phyloP scores from a whole-genome alignment of 2,329 filamentous ascomycete genomes.

The Fusarium chuoi region DNA sequence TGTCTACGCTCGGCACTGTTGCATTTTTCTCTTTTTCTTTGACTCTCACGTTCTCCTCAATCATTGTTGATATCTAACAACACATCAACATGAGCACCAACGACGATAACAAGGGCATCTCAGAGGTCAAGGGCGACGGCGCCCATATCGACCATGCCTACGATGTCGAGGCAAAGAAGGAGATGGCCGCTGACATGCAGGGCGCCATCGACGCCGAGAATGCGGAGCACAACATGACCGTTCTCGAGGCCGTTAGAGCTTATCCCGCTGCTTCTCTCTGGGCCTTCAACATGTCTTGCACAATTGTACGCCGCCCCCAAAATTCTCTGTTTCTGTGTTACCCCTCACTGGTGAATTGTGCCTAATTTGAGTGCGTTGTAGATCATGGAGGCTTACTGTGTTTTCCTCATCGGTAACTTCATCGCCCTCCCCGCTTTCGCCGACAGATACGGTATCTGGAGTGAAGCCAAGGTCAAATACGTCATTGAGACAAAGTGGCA shows the following conservation, averaged over 20 bases:
- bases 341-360: background rate
- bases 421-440: constrained; percentile 55
- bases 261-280: constrained; percentile 59
- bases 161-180: constrained; percentile 32
- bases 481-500: constrained; percentile 56
- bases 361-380: constrained; percentile 27
- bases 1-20: constrained; percentile 1
- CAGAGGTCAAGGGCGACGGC: constrained; percentile 23
- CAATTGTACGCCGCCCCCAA: constrained; percentile 51
- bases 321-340: background rate
- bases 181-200: constrained; percentile 27
- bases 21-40: background rate
- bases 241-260: constrained; percentile 51
- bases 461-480: constrained; percentile 31
- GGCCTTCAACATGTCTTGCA: constrained; percentile 62
- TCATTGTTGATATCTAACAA: constrained; percentile 14
- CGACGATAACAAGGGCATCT: constrained; percentile 19
- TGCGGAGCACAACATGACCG: constrained; percentile 53
- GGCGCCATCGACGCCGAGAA: constrained; percentile 51
- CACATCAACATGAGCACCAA: constrained; percentile 31
- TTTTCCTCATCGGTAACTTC: constrained; percentile 60
- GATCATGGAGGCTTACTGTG: constrained; percentile 63
- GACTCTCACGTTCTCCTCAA: background rate
- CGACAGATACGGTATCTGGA: constrained; percentile 49
- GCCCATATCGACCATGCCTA: constrained; percentile 34